Evolutionary conservation across 352 stramenopile species (phyloP), one percentile per base, ranked within the genome.

Genomic region (Phytophthora multivora): DNA sequence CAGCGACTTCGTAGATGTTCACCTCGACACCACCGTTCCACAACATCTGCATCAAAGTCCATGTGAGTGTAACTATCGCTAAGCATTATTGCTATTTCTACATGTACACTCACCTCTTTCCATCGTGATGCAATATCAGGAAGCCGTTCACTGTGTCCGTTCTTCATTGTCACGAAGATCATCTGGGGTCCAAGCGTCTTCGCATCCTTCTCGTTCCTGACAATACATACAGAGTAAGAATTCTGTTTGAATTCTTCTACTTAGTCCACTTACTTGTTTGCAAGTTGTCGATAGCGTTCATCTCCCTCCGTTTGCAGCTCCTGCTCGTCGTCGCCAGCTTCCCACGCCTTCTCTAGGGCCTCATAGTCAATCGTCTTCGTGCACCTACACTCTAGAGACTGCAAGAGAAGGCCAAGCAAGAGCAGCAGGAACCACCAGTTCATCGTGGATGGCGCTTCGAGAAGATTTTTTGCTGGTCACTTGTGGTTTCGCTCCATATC

Each of bases 11-110:
- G 58, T 90, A 91, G 26, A 89, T 75, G 31, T 76, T 90, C 18
- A 80, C 79, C 10, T 91, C 77, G 5, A 90, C 66, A 5, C 84
- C 80, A 33, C 82, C 84, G 31, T 81, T 90, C 81, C 79, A 90
- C 33, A 93, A 66, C 77, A 89, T 85, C 84, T 91, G 28, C 19
- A 19, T 11, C 18, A 45, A 21, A 28, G 13, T 5, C n/a, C 50
- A 49, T 63, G 33, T 50, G 25, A 10, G 16, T 28, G 33, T 42
- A 23, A 59, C 23, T 6, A 35, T 40, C 51, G 30, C 18, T 46
- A 15, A 7, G 7, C 11, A n/a, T 5, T 48, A 3, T 11, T 42
- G 11, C 13, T 40, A 16, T 28, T 25, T 28, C 5, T 2, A 1
- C 28, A 33, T 28, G 3, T 2, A 1, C 28, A 33, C 50, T 19